Base-by-base conservation (phyloP, 768 basidiomycete species). In the Kondoa malvinella region DNA sequence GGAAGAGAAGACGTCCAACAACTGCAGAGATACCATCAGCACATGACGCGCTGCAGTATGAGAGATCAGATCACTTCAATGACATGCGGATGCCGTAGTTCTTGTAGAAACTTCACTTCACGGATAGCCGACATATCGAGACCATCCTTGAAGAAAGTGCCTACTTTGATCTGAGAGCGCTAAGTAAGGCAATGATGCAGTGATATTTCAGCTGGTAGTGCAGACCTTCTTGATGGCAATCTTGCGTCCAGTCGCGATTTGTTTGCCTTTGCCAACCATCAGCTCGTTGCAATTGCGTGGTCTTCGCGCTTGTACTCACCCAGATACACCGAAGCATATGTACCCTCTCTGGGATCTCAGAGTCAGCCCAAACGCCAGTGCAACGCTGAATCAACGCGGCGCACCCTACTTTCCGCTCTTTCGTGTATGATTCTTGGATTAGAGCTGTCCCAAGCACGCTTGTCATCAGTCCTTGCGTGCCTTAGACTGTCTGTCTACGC, bases 41-140 rank as follows among this genome's bases (percentile, higher is more conserved):
- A 21, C n/a, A 26, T 56, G 2, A 61, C 30, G 1, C 40, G 1
- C 57, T 65, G 32, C 17, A 25, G 58, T 3, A 16, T 57, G 65
- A 25, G 29, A 66, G 27, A 57, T 27, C 12, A 14, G 75, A 81
- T 34, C 68, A 88, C 94, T 81, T 89, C 88, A 71, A 99, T 96
- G 74, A 99, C 83, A 74, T 97, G 96, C 67, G 87, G 87, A 79
- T 99, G 95, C 68, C 84, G 85, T 56, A 99, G 78, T 77, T 99
- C 95, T 40, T 92, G 85, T 67, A 99, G 80, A 76, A 92, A 96
- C 77, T 95, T 96, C 74, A 99, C 92, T 79, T 99, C 95, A 16
- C 95, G 86, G 67, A 99, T 86, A 67, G 95, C 95, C 70, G 91
- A 94, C 92, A 99, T 96, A 78, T 97, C 94, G 34, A 99, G 82